phyloP scores from a whole-genome alignment of 306 rosid genomes.

The Cicer arietinum region DNA sequence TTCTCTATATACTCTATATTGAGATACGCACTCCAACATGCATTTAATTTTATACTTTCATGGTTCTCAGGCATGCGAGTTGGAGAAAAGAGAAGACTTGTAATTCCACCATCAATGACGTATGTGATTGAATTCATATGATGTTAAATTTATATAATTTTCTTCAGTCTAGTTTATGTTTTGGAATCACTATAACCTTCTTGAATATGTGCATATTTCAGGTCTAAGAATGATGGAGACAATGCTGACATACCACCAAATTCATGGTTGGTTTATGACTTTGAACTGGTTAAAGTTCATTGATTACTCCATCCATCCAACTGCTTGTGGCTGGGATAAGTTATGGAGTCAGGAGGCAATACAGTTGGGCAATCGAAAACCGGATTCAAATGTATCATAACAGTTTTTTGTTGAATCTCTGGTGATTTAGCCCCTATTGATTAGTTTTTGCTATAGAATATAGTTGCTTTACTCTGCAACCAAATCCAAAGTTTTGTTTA shows the following conservation, averaged over 20 bases:
- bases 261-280: conserved; percentile 79
- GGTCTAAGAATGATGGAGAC: conserved; percentile 58
- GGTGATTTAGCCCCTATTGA: neutral
- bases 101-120: conserved; percentile 83
- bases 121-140: conserved; percentile 47
- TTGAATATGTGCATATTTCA: conserved; percentile 49
- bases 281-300: conserved; percentile 73
- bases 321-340: neutral
- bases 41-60: neutral
- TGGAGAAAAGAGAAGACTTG: conserved; percentile 79
- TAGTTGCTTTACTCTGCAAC: neutral
- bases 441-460: conserved; percentile 13
- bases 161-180: neutral
- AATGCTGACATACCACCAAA: conserved; percentile 62
- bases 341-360: neutral
- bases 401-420: conserved; percentile 33
- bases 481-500: conserved; percentile 36
- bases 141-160: conserved; percentile 14
- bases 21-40: neutral
- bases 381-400: neutral
- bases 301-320: conserved; percentile 42
- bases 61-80: conserved; percentile 77
- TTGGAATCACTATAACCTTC: conserved; percentile 28
- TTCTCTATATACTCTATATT: neutral
- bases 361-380: neutral